These are phyloP conservation scores for Wallacemonas sp. DNA, from an alignment of 208 protist genomes.

Conservation along the genomic window DNA sequence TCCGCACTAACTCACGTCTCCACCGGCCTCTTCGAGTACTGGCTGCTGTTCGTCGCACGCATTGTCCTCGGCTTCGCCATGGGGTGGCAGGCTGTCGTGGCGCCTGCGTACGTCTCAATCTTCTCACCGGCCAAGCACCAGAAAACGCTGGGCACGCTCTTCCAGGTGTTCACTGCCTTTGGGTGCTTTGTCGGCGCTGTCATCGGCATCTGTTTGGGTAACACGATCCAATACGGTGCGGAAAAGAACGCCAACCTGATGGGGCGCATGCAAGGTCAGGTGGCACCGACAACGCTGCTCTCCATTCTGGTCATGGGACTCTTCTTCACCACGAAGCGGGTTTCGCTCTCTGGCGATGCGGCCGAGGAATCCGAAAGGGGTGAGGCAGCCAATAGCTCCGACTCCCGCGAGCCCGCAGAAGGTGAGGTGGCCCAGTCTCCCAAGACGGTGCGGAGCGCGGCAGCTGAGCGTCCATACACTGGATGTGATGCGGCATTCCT, in stretches of 20 bases:
- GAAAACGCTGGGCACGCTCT: constrained; percentile 28
- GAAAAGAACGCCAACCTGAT: constrained; percentile 19
- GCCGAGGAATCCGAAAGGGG: neutral
- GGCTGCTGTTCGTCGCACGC: constrained; percentile 26
- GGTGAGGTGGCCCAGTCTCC: too few relatives aligned
- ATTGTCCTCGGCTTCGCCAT: constrained; percentile 27
- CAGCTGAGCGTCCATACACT: neutral
- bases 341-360: neutral
- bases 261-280: constrained; percentile 27
- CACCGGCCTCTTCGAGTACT: constrained; percentile 22
- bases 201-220: constrained; percentile 21
- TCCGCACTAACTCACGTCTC: constrained; percentile 22
- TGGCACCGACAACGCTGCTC: neutral
- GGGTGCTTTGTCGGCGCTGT: constrained; percentile 29
- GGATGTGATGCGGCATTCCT: constrained; percentile 4
- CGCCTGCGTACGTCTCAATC: constrained; percentile 31
- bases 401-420: neutral
- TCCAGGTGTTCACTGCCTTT: constrained; percentile 31
- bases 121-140: constrained; percentile 13
- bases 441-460: too few relatives aligned
- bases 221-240: constrained; percentile 16
- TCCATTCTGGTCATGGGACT: constrained; percentile 7
- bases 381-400: neutral
- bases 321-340: constrained; percentile 8
- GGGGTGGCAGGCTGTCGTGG: constrained; percentile 18